A percentile compares a stretch with the other conserved stretches of the same genome.
phyloP scores from a whole-genome alignment of 2,329 filamentous ascomycete genomes.

The Penicillium sp. region DNA sequence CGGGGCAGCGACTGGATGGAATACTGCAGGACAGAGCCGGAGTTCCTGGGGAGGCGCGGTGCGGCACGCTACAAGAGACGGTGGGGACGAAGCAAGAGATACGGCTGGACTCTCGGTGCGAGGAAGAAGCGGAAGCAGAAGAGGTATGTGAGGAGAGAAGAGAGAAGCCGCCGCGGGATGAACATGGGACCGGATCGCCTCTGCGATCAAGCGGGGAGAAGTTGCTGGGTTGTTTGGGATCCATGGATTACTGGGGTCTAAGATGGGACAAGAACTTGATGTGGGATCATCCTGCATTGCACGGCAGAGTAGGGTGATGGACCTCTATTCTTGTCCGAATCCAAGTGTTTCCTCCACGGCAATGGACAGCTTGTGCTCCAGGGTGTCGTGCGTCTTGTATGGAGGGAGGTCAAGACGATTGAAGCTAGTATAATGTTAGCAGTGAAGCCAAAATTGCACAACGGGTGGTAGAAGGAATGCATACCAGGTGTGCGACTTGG shows the following conservation, averaged over 20 bases:
- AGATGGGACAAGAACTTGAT: not conserved
- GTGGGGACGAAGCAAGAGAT: conserved; percentile 3
- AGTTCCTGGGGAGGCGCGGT: not conserved
- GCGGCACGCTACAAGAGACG: conserved; percentile 4
- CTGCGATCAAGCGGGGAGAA: not conserved
- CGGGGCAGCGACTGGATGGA: conserved; percentile 12
- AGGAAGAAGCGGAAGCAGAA: too few relatives aligned
- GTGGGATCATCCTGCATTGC: conserved; percentile 3
- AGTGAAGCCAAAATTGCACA: conserved; percentile 1
- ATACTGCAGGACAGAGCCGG: conserved; percentile 2
- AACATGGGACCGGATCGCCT: too few relatives aligned
- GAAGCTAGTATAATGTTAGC: conserved; percentile 61
- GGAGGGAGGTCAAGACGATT: conserved; percentile 93
- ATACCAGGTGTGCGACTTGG: conserved; percentile 97
- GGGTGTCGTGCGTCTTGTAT: conserved; percentile 81
- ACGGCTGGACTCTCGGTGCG: too few relatives aligned
- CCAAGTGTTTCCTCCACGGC: conserved; percentile 98
- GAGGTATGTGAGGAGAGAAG: too few relatives aligned
- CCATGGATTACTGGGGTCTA: conserved; percentile 1
- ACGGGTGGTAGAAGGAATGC: conserved; percentile 36
- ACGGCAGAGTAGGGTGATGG: not conserved
- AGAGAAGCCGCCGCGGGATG: too few relatives aligned
- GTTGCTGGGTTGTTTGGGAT: not conserved
- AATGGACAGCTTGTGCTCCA: conserved; percentile 89
- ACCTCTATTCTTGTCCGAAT: conserved; percentile 86